Base-by-base conservation (phyloP, 495 filamentous ascomycete species). In the Sabuloglossum arenarium region DNA sequence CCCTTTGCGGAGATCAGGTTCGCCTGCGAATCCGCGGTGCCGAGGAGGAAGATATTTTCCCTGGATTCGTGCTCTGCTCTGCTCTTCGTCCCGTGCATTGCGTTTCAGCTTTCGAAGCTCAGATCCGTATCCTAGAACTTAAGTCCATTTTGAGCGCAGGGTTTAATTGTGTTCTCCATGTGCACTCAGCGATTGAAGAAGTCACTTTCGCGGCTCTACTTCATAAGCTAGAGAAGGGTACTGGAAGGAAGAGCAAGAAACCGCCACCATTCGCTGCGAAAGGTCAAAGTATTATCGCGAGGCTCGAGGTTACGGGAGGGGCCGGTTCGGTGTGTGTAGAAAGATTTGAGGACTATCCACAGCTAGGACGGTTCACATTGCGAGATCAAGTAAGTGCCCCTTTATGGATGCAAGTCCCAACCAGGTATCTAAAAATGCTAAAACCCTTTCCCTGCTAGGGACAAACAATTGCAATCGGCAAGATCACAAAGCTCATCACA, bases 21-120 rank as follows among this genome's bases (percentile, higher is more conserved):
- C 87, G 91, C 21, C 67, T 96, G 59, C 86, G 91, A 59, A 79
- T 97, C 57, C 81, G 89, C 56, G 91, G 93, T 60, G 81, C 93
- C 31, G 91, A 99, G 70, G 91, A 99, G 71, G 91, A 99, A 71
- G 91, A 97, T 60, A 85, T 99, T 62, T 71, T 88, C 57, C 88
- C 90, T n/a, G 91, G 91, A 27, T 99, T 95, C 70, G 91, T 98
- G 31, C 79, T 98, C 16, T 95, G 91, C 72, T 89, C 86, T 21
- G 81, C 84, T 14, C 89, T 88, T 71, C 83, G 90, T 57, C 80
- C 87, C 8, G 93, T 97, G 4, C 84, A 97, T 68, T 89, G 84
- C 63, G 93, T 99, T 21, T 69, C 74, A 34, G 72, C 82, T 30
- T 99, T 99, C 60, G 91, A 99, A 70, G 91, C 91, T 8, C 94